Conservation (phyloP, 1,284 basidiomycete species). For the Meira miltonrushii region DNA sequence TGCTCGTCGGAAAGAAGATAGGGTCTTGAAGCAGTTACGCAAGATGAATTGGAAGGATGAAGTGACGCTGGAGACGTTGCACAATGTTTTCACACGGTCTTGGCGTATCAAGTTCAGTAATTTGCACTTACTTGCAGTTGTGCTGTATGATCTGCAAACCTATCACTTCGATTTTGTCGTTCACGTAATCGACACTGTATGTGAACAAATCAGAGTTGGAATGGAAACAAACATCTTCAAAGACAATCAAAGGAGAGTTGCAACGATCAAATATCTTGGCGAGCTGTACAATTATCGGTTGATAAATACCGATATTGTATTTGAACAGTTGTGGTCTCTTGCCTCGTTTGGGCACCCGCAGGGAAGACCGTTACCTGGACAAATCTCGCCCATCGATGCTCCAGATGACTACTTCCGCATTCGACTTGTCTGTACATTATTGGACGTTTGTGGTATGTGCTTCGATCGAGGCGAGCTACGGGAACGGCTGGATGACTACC, state of each 20-base stretch:
- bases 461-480: conserved; percentile 86
- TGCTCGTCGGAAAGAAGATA: conserved; percentile 82
- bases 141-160: conserved; percentile 85
- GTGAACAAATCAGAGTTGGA: conserved; percentile 84
- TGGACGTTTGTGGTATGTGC: conserved; percentile 96
- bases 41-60: conserved; percentile 92
- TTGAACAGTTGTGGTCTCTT: conserved; percentile 88
- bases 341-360: conserved; percentile 95
- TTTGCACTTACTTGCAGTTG: conserved; percentile 83
- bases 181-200: conserved; percentile 82
- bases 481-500: conserved; percentile 84
- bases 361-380: conserved; percentile 77
- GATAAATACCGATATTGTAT: conserved; percentile 78
- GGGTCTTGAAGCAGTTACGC: conserved; percentile 81
- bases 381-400: conserved; percentile 73
- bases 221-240: conserved; percentile 87
- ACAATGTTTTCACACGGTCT: conserved; percentile 85
- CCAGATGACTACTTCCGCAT: conserved; percentile 94
- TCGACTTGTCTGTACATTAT: conserved; percentile 79
- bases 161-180: conserved; percentile 86
- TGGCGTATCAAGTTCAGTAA: conserved; percentile 94
- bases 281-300: conserved; percentile 97
- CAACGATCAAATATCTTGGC: conserved; percentile 86
- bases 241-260: conserved; percentile 85
- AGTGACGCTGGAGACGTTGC: conserved; percentile 55